Evolutionary conservation across 225 moss, liverwort and hornwort genomes (phyloP).

Genomic region (Pseudisothecium myosuroides): DNA sequence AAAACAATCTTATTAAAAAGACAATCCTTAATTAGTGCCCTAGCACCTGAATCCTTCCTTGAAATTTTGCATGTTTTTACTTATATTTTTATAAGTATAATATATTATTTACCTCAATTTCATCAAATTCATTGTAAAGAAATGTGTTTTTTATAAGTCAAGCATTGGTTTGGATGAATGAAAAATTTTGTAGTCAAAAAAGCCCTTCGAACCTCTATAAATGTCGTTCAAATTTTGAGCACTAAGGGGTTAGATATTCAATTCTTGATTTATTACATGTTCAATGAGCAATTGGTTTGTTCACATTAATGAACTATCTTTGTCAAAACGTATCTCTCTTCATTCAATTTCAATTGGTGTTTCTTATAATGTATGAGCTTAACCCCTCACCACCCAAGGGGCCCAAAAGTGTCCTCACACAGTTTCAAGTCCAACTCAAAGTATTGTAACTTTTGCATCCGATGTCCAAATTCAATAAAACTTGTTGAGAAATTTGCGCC

Average conservation of each 20-base stretch:
- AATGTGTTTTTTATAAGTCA: not conserved
- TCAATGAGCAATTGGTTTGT: not conserved
- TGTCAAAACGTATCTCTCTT: not conserved
- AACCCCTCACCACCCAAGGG: no score
- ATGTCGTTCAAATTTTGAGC: accelerated
- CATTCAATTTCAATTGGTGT: not conserved
- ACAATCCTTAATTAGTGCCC: no score
- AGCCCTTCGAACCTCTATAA: accelerated
- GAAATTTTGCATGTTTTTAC: not conserved
- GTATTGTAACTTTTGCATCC: no score
- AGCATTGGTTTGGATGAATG: not conserved
- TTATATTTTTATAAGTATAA: not conserved
- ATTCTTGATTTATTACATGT: not conserved
- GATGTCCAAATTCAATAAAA: no score
- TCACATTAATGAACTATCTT: not conserved
- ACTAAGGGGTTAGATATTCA: not conserved
- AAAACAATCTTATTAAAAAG: not conserved
- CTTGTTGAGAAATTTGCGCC: no score
- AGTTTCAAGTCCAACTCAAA: no score
- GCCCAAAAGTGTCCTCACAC: no score
- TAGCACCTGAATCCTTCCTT: no score
- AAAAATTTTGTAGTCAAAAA: not conserved
- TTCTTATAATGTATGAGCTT: not conserved
- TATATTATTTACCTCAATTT: not conserved
- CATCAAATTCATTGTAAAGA: not conserved